Evolutionary conservation across 2,329 filamentous ascomycete genomes (phyloP).

Genomic region (Fusarium subglutinans): DNA sequence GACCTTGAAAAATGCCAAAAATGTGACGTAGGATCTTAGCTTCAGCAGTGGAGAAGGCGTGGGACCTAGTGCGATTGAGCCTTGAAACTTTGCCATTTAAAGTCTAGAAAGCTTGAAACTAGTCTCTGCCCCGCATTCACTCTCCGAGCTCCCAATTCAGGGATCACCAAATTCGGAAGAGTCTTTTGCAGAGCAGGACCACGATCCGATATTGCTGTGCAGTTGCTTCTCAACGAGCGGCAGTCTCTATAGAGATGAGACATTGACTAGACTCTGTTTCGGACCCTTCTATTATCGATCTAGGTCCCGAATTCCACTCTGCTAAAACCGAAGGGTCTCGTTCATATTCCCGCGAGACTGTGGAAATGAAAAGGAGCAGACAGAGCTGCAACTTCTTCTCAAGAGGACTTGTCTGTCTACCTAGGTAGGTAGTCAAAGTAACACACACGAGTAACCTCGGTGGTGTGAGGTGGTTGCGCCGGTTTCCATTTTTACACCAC

Average conservation of each 20-base stretch:
- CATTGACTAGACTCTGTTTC: slow-evolving; percentile 17
- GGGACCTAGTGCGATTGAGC: slow-evolving; percentile 6
- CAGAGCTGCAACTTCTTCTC: slow-evolving; percentile 23
- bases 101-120: slow-evolving; percentile 4
- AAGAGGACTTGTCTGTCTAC: slow-evolving; percentile 2
- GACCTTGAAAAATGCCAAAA: slow-evolving; percentile 7
- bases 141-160: slow-evolving; percentile 5
- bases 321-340: not conserved
- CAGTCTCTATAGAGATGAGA: slow-evolving; percentile 27
- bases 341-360: slow-evolving; percentile 1
- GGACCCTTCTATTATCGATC: slow-evolving; percentile 19
- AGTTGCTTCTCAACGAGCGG: slow-evolving; percentile 1
- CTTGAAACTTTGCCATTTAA: slow-evolving; percentile 29
- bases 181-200: not conserved
- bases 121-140: slow-evolving; percentile 34
- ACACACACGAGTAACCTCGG: slow-evolving; percentile 2
- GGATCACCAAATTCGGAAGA: not conserved
- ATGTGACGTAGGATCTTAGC: slow-evolving; percentile 27
- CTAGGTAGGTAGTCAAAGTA: not conserved
- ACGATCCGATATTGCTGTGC: not conserved
- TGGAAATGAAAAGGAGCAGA: slow-evolving; percentile 15
- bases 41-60: slow-evolving; percentile 8
- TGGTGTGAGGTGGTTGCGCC: not conserved
- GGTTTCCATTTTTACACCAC: slow-evolving; percentile 17
- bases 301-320: not conserved